Conservation (phyloP, 129 eudicot genomes). For the Artemisia tridentata region DNA sequence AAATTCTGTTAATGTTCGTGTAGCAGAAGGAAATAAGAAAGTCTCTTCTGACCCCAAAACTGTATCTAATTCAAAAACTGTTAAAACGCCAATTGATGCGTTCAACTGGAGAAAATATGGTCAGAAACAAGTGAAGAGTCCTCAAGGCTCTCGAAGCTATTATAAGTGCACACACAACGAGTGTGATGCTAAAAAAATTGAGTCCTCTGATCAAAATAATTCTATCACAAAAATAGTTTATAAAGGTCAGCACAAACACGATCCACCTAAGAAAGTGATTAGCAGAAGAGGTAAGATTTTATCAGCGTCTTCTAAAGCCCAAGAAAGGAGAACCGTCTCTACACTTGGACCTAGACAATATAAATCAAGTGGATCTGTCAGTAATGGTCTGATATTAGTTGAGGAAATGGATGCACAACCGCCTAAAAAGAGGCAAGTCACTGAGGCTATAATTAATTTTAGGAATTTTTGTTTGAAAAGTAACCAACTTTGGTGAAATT, state of each 20-base stretch:
- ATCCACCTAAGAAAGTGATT: constrained; percentile 65
- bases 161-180: constrained; percentile 70
- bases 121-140: constrained; percentile 89
- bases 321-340: constrained; percentile 20
- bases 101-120: constrained; percentile 96
- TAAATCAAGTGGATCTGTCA: constrained; percentile 44
- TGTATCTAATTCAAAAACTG: constrained; percentile 36
- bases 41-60: constrained; percentile 29
- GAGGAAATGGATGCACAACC: constrained; percentile 58
- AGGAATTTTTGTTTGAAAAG: not conserved
- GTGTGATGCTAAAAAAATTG: constrained; percentile 84
- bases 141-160: constrained; percentile 88
- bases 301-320: constrained; percentile 34
- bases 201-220: constrained; percentile 56
- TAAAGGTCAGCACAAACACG: constrained; percentile 83
- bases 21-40: constrained; percentile 30
- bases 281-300: constrained; percentile 42
- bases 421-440: constrained; percentile 51
- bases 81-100: constrained; percentile 58
- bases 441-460: not conserved
- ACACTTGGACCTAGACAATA: constrained; percentile 30
- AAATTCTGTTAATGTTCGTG: constrained; percentile 12
- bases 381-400: constrained; percentile 34
- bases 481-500: not conserved
- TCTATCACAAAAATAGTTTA: constrained; percentile 54